Conservation (phyloP, 129 eudicot species). For the Logfia minima region DNA sequence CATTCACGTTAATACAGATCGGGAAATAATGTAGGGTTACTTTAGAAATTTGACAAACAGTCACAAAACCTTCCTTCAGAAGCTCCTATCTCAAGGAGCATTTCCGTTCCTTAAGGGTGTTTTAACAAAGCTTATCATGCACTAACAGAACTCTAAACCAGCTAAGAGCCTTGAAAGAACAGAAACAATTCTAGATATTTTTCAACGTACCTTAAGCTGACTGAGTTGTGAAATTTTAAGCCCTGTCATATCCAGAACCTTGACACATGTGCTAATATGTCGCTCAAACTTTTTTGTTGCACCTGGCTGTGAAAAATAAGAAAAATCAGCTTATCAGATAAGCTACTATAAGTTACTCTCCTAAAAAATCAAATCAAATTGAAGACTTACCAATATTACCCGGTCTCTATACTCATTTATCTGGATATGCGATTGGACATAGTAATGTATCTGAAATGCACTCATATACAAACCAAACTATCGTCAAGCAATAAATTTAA, state of each 20-base stretch:
- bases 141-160: background rate
- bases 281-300: constrained; percentile 67
- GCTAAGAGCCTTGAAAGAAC: background rate
- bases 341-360: background rate
- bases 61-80: background rate
- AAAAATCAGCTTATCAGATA: constrained; percentile 3
- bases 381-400: constrained; percentile 62
- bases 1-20: background rate
- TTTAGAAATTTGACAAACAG: background rate
- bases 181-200: background rate
- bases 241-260: constrained; percentile 92
- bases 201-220: constrained; percentile 69
- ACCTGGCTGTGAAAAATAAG: constrained; percentile 47
- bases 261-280: constrained; percentile 74
- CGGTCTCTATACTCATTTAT: constrained; percentile 95
- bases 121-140: background rate
- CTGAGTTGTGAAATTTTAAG: constrained; percentile 80
- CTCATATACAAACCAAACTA: constrained; percentile 14
- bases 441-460: constrained; percentile 68
- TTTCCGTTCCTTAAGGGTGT: background rate
- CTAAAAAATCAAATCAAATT: constrained; percentile 11
- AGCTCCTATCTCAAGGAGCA: too few species aligned
- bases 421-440: constrained; percentile 97
- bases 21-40: background rate
- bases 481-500: background rate